Base-by-base conservation (phyloP, 352 stramenopile genomes). In the Phytophthora citricola region DNA sequence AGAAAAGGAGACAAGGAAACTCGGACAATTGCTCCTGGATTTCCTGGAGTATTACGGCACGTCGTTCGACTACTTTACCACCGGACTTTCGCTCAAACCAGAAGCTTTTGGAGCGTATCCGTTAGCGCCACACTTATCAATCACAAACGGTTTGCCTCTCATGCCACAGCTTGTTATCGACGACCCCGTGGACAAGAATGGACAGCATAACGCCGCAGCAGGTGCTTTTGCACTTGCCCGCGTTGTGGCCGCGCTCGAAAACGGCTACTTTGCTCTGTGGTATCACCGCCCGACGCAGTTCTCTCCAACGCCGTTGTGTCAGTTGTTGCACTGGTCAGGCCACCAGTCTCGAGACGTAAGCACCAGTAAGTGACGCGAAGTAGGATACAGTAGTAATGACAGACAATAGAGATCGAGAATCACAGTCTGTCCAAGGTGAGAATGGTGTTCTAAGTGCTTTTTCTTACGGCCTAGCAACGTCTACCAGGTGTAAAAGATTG, bases 11-110 rank as follows among this genome's bases (percentile, higher is more conserved):
- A 63, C 58, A 9, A 57, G 29, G 15, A 68, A 72, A 40, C 53
- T 84, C 26, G 89, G 91, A 20, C 76, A 91, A 29, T 58, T 96
- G 43, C 58, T 97, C 43, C 69, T 97, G 8, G 88, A 94, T 47
- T 97, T 97, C 67, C 75, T 97, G 38, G 86, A 96, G 68, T 95
- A 94, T 61, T 97, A 95, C 72, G 89, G 91, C 46, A 91, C 88
- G 36, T 78, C 81, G 49, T 97, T 97, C 58, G 78, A 85, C 66
- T 92, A 92, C 66, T 78, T 65, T 34, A 83, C 71, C 15, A 94
- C 86, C 12, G 89, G 91, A 36, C 83, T 97, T 39, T 96, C 87
- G 31, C 79, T 95, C 43, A 89, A 91, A 38, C 75, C 75, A 4
- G 81, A 93, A 57, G 83, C 81, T 2, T 95, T 92, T 71, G 85